These are phyloP conservation scores for Phytophthora melonis DNA, from an alignment of 352 stramenopile genomes.

Conservation along the genomic window DNA sequence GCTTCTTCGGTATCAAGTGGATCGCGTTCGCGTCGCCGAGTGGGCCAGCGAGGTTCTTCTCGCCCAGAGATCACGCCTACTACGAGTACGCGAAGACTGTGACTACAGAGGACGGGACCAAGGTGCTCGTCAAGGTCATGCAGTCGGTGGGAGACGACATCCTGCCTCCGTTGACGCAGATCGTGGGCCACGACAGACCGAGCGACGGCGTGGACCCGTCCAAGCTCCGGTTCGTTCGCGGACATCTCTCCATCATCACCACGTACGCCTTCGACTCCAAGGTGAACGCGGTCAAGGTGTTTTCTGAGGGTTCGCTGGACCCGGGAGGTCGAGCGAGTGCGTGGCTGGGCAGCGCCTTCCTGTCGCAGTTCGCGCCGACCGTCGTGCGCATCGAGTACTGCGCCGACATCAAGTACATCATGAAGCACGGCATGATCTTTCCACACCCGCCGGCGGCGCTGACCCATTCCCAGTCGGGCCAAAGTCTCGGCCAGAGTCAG, in stretches of 20 bases:
- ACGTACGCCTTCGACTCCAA: slow-evolving; percentile 70
- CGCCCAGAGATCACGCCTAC: slow-evolving; percentile 65
- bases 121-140: slow-evolving; percentile 71
- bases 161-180: slow-evolving; percentile 44
- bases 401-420: slow-evolving; percentile 85
- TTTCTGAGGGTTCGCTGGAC: slow-evolving; percentile 68
- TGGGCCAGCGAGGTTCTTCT: slow-evolving; percentile 57
- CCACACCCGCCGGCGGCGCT: slow-evolving; percentile 46
- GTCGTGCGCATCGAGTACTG: slow-evolving; percentile 74
- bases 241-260: slow-evolving; percentile 61
- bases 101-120: slow-evolving; percentile 47
- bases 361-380: slow-evolving; percentile 68
- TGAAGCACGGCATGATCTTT: slow-evolving; percentile 80
- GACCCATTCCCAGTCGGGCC: slow-evolving; percentile 36
- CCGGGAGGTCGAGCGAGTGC: slow-evolving; percentile 55
- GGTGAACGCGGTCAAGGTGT: slow-evolving; percentile 71
- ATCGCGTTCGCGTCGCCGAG: slow-evolving; percentile 55
- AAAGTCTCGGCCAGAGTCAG: slow-evolving; percentile 46
- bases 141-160: slow-evolving; percentile 64
- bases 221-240: slow-evolving; percentile 65
- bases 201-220: slow-evolving; percentile 44
- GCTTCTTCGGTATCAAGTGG: slow-evolving; percentile 86
- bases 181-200: slow-evolving; percentile 37
- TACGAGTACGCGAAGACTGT: slow-evolving; percentile 72
- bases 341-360: slow-evolving; percentile 66